Evolutionary conservation across 345 rosid species (phyloP).

Genomic region (Aurinia saxatilis): DNA sequence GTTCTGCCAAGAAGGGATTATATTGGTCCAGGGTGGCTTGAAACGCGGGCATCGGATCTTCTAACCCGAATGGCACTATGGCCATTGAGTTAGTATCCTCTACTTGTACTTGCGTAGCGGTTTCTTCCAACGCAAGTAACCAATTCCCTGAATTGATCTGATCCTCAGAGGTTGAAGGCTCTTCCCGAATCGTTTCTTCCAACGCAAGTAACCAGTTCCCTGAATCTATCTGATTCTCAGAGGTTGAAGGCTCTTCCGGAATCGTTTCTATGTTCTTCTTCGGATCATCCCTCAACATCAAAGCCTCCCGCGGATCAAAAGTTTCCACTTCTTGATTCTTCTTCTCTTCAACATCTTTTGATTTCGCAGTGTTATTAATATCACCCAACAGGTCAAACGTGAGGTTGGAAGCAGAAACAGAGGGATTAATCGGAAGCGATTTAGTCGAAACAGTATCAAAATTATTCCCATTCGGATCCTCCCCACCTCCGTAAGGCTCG

Average conservation of each 20-base stretch:
- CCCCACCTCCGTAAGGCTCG: slow-evolving; percentile 30
- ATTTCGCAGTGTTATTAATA: not conserved
- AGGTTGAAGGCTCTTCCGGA: not conserved
- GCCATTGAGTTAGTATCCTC: slow-evolving; percentile 24
- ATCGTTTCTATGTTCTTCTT: not conserved
- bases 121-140: slow-evolving; percentile 50
- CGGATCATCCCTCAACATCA: slow-evolving; percentile 25
- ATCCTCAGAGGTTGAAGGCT: not conserved
- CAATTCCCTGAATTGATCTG: slow-evolving; percentile 29
- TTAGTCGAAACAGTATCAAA: slow-evolving; percentile 25
- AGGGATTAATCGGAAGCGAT: slow-evolving; percentile 25
- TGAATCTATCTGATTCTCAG: slow-evolving; percentile 4
- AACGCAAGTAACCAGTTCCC: slow-evolving; percentile 54
- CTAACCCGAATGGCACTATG: slow-evolving; percentile 12
- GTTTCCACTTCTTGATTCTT: slow-evolving; percentile 4
- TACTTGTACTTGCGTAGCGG: slow-evolving; percentile 12
- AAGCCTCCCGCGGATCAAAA: slow-evolving; percentile 19
- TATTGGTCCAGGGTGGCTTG: slow-evolving; percentile 19
- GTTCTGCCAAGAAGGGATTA: slow-evolving; percentile 50
- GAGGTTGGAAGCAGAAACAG: slow-evolving; percentile 18
- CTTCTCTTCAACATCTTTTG: slow-evolving; percentile 1
- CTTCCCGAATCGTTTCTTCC: slow-evolving; percentile 22
- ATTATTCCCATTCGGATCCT: slow-evolving; percentile 13
- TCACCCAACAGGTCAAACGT: slow-evolving; percentile 33
- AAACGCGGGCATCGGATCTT: slow-evolving; percentile 2